Conservation (phyloP, 257 asterid species). For the Rehmannia glutinosa region DNA sequence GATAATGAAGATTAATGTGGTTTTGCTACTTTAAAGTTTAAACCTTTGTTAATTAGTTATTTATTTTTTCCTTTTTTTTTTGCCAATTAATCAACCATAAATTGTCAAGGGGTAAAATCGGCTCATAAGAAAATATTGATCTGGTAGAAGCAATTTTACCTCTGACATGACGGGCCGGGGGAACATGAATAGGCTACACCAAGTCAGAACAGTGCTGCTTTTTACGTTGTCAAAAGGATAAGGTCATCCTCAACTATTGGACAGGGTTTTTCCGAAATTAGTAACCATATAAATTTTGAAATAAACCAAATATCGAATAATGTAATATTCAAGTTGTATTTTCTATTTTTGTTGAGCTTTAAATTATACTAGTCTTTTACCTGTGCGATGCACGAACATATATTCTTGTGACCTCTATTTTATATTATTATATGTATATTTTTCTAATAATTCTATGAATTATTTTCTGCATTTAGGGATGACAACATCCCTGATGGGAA, state of each 20-base stretch:
- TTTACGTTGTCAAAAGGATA: background rate
- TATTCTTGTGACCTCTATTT: too few relatives aligned
- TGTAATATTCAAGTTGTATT: too few relatives aligned
- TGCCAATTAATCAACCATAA: background rate
- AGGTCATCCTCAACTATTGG: slow-evolving; percentile 4
- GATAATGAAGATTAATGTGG: background rate
- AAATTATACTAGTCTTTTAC: too few relatives aligned
- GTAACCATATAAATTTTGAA: background rate
- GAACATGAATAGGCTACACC: background rate
- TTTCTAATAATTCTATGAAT: too few relatives aligned
- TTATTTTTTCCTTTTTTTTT: background rate
- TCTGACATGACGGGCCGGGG: background rate
- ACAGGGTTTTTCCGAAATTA: background rate
- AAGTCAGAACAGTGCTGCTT: background rate
- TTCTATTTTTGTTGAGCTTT: too few relatives aligned
- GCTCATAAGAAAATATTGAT: background rate
- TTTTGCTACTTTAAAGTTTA: background rate
- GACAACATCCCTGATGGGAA: too few relatives aligned
- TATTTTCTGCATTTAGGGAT: too few relatives aligned
- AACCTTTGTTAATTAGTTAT: background rate
- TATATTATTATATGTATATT: too few relatives aligned
- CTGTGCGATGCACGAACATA: too few relatives aligned
- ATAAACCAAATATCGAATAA: too few relatives aligned
- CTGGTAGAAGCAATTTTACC: slow-evolving; percentile 11
- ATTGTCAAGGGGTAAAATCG: slow-evolving; percentile 21